Evolutionary conservation across 192 early-diverging fungal genomes (phyloP), one percentile per base, ranked within the genome.

Genomic region (Backusella parvicylindrica): DNA sequence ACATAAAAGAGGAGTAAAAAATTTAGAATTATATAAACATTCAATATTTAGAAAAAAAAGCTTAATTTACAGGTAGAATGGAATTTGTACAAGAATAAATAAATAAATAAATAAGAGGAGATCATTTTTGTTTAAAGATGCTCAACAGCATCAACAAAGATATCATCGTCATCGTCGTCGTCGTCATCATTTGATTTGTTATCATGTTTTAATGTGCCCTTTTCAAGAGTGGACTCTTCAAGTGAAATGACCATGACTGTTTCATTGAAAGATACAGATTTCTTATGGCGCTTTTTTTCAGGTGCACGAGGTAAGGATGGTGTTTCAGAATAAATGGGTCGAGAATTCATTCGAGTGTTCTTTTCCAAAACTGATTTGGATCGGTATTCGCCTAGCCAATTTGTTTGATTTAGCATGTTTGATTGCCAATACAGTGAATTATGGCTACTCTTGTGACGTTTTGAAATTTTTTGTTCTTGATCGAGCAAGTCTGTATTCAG

Each of bases 201-300:
- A 23, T 15, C 37, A 6, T 40, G 32, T 37, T 69, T 35, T n/a
- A 37, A 38, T 37, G 8, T 6, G 21, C 36, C 12, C 6, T 69
- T 9, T 33, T 38, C 68, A 23, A 28, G 7, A n/a, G 32, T 37
- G 18, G 53, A 60, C 26, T 40, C 26, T 41, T 47, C 43, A 47
- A 23, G 32, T 26, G 68, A 47, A 31, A 47, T 43, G 11, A 70
- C 68, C 36, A 30, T 23, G 40, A 70, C 38, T 18, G 37, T 70
- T 30, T 70, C 68, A 41, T 41, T 70, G 28, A 70, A 70, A 15
- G 68, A 70, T 18, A 70, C 68, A 6, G 68, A 70, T 70, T 70
- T 70, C 68, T 28, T 60, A 28, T 60, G 53, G 53, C 26, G 53
- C 26, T 60, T 60, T 28, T 60, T 23, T 60, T 8, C 26, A 60